phyloP scores from a whole-genome alignment of 2,329 filamentous ascomycete genomes.

The Colletotrichum trifolii region DNA sequence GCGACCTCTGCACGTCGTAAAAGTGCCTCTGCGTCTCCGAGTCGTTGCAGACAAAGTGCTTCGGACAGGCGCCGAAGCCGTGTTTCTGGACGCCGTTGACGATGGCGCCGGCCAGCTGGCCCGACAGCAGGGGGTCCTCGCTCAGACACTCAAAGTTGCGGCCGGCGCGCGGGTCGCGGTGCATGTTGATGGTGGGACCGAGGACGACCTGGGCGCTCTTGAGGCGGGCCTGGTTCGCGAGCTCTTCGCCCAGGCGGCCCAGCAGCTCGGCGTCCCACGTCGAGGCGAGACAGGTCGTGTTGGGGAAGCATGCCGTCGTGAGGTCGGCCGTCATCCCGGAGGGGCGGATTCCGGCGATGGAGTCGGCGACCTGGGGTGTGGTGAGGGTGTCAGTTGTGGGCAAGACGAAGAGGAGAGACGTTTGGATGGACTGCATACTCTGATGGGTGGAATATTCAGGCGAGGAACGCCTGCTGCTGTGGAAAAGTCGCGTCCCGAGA shows the following conservation, averaged over 20 bases:
- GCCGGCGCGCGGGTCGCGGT: slow-evolving; percentile 55
- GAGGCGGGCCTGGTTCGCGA: slow-evolving; percentile 38
- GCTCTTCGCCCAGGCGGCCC: slow-evolving; percentile 28
- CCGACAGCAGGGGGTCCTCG: slow-evolving; percentile 56
- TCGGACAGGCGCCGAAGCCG: slow-evolving; percentile 50
- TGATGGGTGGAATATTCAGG: slow-evolving; percentile 34
- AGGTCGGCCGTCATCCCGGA: slow-evolving; percentile 30
- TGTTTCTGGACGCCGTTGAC: slow-evolving; percentile 52
- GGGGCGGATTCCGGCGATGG: slow-evolving; percentile 36
- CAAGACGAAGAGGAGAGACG: too few species aligned
- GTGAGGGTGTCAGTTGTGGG: not conserved
- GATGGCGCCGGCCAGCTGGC: slow-evolving; percentile 52
- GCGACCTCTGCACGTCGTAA: slow-evolving; percentile 34
- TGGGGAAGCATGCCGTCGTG: slow-evolving; percentile 37
- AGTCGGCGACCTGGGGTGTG: slow-evolving; percentile 31
- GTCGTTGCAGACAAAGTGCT: slow-evolving; percentile 55
- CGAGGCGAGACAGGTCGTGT: slow-evolving; percentile 37
- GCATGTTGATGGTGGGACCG: slow-evolving; percentile 67
- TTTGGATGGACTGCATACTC: not conserved
- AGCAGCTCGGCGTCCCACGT: slow-evolving; percentile 38
- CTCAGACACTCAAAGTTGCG: slow-evolving; percentile 56
- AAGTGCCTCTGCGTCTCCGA: slow-evolving; percentile 37
- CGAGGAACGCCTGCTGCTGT: slow-evolving; percentile 34
- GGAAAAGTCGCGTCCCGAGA: slow-evolving; percentile 36
- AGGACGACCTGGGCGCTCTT: slow-evolving; percentile 80